Base-by-base conservation (phyloP, 2,329 filamentous ascomycete genomes). In the Geoglossum cookeanum region DNA sequence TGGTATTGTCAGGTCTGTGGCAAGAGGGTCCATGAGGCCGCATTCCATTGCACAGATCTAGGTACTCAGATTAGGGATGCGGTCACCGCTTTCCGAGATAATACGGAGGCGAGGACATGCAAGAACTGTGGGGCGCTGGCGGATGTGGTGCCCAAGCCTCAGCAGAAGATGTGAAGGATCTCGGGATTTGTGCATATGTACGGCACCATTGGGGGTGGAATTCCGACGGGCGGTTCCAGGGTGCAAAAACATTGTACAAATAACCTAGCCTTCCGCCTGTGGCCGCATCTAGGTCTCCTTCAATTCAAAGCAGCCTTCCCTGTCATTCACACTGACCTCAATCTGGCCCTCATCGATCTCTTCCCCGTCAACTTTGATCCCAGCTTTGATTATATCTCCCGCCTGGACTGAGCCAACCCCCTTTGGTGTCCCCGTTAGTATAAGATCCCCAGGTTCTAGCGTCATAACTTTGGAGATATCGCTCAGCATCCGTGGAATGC, bases 381-480 rank as follows among this genome's bases (percentile, higher is more conserved):
- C 89, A 30, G 87, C 90, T 61, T 78, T 83, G 78, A 98, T 87
- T 35, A 91, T 75, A 71, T 98, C 90, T 1, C 92, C 92, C 0
- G 86, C 81, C 59, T 82, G 80, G 1, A 95, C 89, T 22, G 83
- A 77, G 1, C 92, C 92, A 1, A 98, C 92, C 11, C 92, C 92
- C 73, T 96, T 96, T 55, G 92, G 92, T 55, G 92, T 98, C 17
- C 92, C 92, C n/a, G 92, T 98, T 64, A 98, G 73, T 54, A 98
- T 81, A 65, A 98, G 83, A 70, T 98, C 92, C 54, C 91, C 92
- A 65, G 85, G 80, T 70, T 94, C 84, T 59, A 98, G 75, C 7
- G 88, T 89, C 89, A 97, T 96, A 58, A 97, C 90, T 68, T 84
- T 84, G 62, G 87, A 92, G 67, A 98, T 94, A 72, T 96, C 89